A percentile compares a stretch with the other conserved stretches of the same genome.
Conservation (phyloP, 2,329 filamentous ascomycete genomes). For the Fusarium sp. region DNA sequence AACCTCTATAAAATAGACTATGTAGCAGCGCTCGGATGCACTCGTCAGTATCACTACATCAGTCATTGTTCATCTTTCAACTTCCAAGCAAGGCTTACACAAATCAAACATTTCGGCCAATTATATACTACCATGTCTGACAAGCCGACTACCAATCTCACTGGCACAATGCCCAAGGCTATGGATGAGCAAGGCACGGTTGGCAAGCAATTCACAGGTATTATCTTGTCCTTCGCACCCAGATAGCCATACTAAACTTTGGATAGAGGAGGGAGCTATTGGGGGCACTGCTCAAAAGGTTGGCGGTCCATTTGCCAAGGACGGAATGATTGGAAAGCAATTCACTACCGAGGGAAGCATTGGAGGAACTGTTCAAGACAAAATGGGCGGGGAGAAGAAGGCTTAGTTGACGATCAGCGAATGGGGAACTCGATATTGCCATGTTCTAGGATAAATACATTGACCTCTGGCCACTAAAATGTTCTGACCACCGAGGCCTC, state of each 20-base stretch:
- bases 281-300: constrained; percentile 64
- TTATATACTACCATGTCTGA: constrained; percentile 24
- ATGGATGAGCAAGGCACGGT: constrained; percentile 65
- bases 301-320: constrained; percentile 64
- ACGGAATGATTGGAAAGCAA: constrained; percentile 67
- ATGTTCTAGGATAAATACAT: too few relatives aligned
- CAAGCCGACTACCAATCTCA: constrained; percentile 17
- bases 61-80: too few relatives aligned
- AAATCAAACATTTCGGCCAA: neutral
- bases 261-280: constrained; percentile 60
- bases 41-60: neutral
- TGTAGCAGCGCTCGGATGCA: neutral
- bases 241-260: rapidly evolving
- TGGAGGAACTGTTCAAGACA: constrained; percentile 65
- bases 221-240: rapidly evolving
- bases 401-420: neutral
- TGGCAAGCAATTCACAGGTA: constrained; percentile 69
- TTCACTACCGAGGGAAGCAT: constrained; percentile 67
- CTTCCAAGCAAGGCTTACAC: too few relatives aligned
- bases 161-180: constrained; percentile 52
- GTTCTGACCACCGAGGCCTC: too few relatives aligned
- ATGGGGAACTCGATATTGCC: too few relatives aligned
- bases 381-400: constrained; percentile 57
- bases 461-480: too few relatives aligned
- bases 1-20: constrained; percentile 13